phyloP scores from a whole-genome alignment of 768 basidiomycete genomes.

The Clathrus columnatus region DNA sequence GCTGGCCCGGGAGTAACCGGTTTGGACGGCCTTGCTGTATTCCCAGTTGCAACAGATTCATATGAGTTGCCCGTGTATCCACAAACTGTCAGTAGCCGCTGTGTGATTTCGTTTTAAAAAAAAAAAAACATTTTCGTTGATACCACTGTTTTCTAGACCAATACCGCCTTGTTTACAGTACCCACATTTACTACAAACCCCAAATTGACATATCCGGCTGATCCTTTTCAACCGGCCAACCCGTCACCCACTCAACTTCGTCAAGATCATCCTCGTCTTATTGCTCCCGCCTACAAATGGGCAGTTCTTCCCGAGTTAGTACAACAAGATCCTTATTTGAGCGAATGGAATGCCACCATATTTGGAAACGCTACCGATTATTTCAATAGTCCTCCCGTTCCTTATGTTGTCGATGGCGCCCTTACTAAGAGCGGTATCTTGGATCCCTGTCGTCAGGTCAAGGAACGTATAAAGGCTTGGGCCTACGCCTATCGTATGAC shows the following conservation, averaged over 20 bases:
- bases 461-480: conserved; percentile 87
- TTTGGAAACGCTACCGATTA: conserved; percentile 82
- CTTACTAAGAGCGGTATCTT: conserved; percentile 69
- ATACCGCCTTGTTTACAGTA: conserved; percentile 56
- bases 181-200: conserved; percentile 57
- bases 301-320: conserved; percentile 69
- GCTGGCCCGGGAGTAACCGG: conserved; percentile 43
- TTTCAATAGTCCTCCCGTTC: conserved; percentile 49
- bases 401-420: conserved; percentile 67
- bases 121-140: conserved; percentile 1
- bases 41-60: conserved; percentile 71
- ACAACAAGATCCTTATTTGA: conserved; percentile 73
- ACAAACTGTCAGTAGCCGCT: conserved; percentile 59
- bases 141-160: conserved; percentile 43
- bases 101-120: background rate
- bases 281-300: conserved; percentile 93
- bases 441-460: conserved; percentile 82
- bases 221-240: conserved; percentile 61
- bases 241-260: conserved; percentile 56
- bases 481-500: conserved; percentile 86
- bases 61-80: conserved; percentile 84
- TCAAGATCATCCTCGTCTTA: conserved; percentile 78
- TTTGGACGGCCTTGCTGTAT: conserved; percentile 46
- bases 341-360: conserved; percentile 84
- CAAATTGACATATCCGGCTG: conserved; percentile 65